Conservation (phyloP, 768 basidiomycete species). For the Boletus rufocinnamomeus region DNA sequence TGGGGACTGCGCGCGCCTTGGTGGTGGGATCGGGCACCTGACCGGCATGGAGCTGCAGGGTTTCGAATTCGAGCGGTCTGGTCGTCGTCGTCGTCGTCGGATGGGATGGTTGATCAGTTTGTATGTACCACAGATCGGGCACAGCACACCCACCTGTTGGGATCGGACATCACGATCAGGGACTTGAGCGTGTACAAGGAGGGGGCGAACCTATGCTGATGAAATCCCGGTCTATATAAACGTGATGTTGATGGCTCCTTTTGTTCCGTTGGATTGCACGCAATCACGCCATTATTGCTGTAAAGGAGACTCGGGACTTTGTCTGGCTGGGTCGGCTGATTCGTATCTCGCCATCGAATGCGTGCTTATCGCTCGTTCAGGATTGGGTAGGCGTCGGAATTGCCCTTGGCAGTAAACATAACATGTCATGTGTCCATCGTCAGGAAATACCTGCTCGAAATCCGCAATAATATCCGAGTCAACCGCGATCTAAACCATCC, state of each 20-base stretch:
- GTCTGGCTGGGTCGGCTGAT: not conserved
- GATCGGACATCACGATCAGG: no score
- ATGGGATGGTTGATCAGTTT: not conserved
- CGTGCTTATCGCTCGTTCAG: not conserved
- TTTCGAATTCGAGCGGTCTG: slow-evolving; percentile 57
- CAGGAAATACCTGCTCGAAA: no score
- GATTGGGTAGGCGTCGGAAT: not conserved
- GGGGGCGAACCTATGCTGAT: no score
- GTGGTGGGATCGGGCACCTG: slow-evolving; percentile 53
- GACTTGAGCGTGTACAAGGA: no score
- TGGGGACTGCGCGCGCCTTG: slow-evolving; percentile 63
- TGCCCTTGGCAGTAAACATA: not conserved
- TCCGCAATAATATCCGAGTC: no score
- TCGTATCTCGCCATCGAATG: not conserved
- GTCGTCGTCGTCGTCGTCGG: not conserved
- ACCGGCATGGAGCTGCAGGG: slow-evolving; percentile 64
- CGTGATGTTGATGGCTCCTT: not conserved
- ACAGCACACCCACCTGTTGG: no score
- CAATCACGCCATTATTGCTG: not conserved
- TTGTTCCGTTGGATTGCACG: no score
- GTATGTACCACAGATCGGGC: not conserved
- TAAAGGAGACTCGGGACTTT: not conserved
- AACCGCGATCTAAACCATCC: no score
- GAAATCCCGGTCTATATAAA: not conserved
- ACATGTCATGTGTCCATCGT: not conserved